These are phyloP conservation scores for Wallacemonas collosoma DNA, from an alignment of 208 protist species.

Conservation along the genomic window DNA sequence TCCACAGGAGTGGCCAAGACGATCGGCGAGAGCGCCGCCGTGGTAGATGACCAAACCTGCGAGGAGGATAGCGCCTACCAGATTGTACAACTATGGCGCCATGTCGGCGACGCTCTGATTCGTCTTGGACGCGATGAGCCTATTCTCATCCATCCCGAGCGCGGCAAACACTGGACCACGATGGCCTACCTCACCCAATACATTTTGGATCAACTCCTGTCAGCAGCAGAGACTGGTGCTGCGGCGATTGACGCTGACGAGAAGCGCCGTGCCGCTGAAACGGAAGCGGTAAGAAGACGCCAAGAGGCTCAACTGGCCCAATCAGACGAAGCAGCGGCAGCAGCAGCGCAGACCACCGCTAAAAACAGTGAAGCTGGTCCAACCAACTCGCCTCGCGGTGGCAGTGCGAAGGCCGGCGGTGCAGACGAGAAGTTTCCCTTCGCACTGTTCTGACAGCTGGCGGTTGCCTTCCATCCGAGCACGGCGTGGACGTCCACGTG, in stretches of 20 bases:
- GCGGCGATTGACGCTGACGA: not conserved
- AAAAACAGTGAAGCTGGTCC: not conserved
- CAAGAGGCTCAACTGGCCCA: no score
- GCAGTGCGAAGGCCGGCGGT: not conserved
- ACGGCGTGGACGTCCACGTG: no score
- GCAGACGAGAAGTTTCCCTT: slow-evolving; percentile 11
- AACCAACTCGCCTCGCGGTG: not conserved
- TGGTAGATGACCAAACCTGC: not conserved
- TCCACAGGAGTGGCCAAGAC: not conserved
- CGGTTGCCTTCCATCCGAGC: no score
- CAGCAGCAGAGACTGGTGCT: slow-evolving; percentile 43
- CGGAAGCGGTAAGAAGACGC: not conserved
- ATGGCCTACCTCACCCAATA: slow-evolving; percentile 56
- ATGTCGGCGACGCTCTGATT: slow-evolving; percentile 57
- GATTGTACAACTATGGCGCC: slow-evolving; percentile 66
- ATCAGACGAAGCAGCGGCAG: not conserved
- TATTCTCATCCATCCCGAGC: slow-evolving; percentile 41
- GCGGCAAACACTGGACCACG: slow-evolving; percentile 48
- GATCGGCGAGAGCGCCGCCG: not conserved
- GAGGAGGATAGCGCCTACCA: slow-evolving; percentile 45
- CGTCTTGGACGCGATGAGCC: slow-evolving; percentile 44
- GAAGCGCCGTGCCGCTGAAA: not conserved
- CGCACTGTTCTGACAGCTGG: slow-evolving; percentile 3
- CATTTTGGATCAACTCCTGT: slow-evolving; percentile 54
- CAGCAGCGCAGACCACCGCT: not conserved